These are phyloP conservation scores for Rosa hybrid DNA, from an alignment of 331 rosid species.

Conservation along the genomic window DNA sequence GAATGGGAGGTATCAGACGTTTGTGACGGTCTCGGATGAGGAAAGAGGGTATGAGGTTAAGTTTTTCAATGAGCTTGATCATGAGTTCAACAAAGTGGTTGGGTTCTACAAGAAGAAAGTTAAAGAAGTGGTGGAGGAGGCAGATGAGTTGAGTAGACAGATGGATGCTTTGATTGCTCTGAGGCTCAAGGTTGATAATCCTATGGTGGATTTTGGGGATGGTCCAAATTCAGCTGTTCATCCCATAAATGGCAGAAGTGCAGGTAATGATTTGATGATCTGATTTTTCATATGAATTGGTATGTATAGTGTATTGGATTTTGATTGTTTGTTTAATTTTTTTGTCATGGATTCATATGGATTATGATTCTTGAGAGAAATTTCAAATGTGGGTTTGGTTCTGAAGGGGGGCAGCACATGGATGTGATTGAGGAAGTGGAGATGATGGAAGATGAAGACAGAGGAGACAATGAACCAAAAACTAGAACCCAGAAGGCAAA, in stretches of 20 bases:
- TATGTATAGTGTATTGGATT: neutral
- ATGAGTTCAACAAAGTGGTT: constrained; percentile 72
- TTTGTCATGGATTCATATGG: neutral
- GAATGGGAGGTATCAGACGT: constrained; percentile 46
- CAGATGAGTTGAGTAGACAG: constrained; percentile 63
- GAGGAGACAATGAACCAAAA: constrained; percentile 18
- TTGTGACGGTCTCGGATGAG: constrained; percentile 42
- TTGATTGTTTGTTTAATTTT: neutral
- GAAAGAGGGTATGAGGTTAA: constrained; percentile 45
- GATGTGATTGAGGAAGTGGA: constrained; percentile 65
- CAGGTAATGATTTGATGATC: constrained; percentile 30
- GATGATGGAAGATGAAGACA: constrained; percentile 37
- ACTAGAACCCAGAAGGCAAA: constrained; percentile 5
- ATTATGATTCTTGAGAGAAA: neutral
- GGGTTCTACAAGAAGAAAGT: constrained; percentile 53
- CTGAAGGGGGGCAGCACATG: constrained; percentile 42
- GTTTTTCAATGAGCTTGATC: constrained; percentile 62
- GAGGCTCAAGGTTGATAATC: constrained; percentile 58
- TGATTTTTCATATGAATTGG: neutral
- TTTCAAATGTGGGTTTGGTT: neutral
- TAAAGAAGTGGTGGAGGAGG: constrained; percentile 51
- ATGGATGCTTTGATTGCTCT: constrained; percentile 75
- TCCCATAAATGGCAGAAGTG: constrained; percentile 23
- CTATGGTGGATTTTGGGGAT: constrained; percentile 24
- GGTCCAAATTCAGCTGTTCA: constrained; percentile 25